phyloP scores from a whole-genome alignment of 2,329 filamentous ascomycete species.

The Exophiala lecanii-corni region DNA sequence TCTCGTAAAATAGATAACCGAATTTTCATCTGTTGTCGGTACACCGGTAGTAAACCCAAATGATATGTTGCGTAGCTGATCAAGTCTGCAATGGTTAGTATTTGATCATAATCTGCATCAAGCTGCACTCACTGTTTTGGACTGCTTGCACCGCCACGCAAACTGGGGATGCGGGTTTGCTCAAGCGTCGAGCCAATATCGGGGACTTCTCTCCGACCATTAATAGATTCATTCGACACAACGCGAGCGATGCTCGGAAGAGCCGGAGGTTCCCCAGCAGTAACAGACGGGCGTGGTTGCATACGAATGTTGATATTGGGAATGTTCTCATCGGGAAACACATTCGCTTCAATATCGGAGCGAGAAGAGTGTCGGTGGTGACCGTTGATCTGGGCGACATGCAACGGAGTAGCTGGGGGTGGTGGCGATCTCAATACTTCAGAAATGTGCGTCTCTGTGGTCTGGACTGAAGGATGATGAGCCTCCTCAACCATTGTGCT shows the following conservation, averaged over 20 bases:
- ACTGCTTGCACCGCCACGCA: slow-evolving; percentile 24
- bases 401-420: slow-evolving; percentile 1
- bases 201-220: slow-evolving; percentile 1
- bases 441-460: neutral
- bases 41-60: slow-evolving; percentile 17
- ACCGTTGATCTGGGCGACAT: slow-evolving; percentile 15
- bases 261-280: slow-evolving; percentile 7
- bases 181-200: no score
- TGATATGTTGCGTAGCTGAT: slow-evolving; percentile 14
- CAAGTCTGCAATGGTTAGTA: slow-evolving; percentile 17
- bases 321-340: slow-evolving; percentile 26
- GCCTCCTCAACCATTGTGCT: slow-evolving; percentile 2
- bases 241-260: slow-evolving; percentile 7
- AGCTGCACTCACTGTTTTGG: slow-evolving; percentile 26
- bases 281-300: slow-evolving; percentile 15
- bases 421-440: slow-evolving; percentile 10
- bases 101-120: no score
- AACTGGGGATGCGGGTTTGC: slow-evolving; percentile 14
- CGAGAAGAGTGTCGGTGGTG: slow-evolving; percentile 20
- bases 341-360: slow-evolving; percentile 22
- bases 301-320: slow-evolving; percentile 26
- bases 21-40: slow-evolving; percentile 11
- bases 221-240: slow-evolving; percentile 5
- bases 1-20: slow-evolving; percentile 24
- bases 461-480: neutral